Base-by-base conservation (phyloP, 306 rosid genomes). In the Cyclanthera cordifolia region DNA sequence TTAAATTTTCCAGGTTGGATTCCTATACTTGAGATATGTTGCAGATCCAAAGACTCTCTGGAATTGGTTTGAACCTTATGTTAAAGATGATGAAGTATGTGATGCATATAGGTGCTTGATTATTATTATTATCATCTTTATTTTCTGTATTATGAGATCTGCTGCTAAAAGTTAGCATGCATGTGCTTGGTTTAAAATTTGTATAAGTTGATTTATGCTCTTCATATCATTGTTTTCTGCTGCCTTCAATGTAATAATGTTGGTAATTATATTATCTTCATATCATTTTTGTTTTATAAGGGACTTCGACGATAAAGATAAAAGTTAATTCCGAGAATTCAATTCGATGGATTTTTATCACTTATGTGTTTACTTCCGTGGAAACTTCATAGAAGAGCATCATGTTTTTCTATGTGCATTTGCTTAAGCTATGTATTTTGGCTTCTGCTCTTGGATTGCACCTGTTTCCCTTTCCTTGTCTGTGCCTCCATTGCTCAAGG, bases 21-120 rank as follows among this genome's bases (percentile, higher is more conserved):
- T 94, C 81, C 99, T 94, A 65, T 94, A 94, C 80, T 72, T 94
- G 85, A 86, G 99, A 76, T 94, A 90, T 82, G 88, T 84, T 69
- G 97, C 83, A 41, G 99, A 94, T 78, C 86, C 99, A 2, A 94
- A 90, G 79, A 90, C 90, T 34, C 72, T 94, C 28, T 94, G 99
- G 99, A 85, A 43, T 79, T 94, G 99, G 97, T 89, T 82, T 76
- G 97, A 94, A 73, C 96, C 96, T 12, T 90, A 90, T 76, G 50
- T 87, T 30, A 83, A 88, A 75, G 97, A 90, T 74, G 97, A 90
- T 0, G 99, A 94, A 95, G 97, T 94, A 87, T 57, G 74, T 11
- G 45, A 45, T 68, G 57, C 57, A 68, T 24, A 67, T 73, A 54
- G 43, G 78, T 39, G 68, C 30, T 54, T 16, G 73, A 5, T 47